Base-by-base conservation (phyloP, 495 filamentous ascomycete genomes). In the Haplographium delicatum region DNA sequence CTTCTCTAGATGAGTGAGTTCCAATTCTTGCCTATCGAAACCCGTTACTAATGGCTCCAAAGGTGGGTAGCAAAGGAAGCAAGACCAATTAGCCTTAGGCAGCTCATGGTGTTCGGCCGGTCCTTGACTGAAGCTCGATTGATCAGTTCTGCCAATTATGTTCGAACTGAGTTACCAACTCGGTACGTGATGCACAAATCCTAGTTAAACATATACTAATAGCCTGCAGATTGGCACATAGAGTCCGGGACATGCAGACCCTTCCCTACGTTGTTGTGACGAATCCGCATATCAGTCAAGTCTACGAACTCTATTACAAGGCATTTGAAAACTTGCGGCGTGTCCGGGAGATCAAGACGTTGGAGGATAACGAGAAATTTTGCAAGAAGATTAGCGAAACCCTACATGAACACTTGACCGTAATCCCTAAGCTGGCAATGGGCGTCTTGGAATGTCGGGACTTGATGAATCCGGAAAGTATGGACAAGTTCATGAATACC, bases 221-320 rank as follows among this genome's bases (percentile, higher is more conserved):
- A 34, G 10, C n/a, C 5, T 13, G 3, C 31, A 90, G 90, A 51
- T 76, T 96, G 49, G 86, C 91, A 22, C 94, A 99, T 60, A 85
- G 93, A 13, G 84, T 99, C 44, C 88, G 94, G 38, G 91, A 99
- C 62, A 97, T 99, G 76, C 94, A 99, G 69, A 90, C 85, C 48
- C 72, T 99, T 35, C 93, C 93, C 16, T 99, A 95, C 60, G 89
- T 94, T 10, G 91, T 96, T 26, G 86, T 97, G 15, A 89, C 89
- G n/a, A 99, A 99, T 61, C 81, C 81, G 9, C 87, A 97, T 62
- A 83, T 99, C 47, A 89, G 85, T 53, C 82, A 91, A 51, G 94
- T 97, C 11, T 97, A 97, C 70, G 91, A 97, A 62, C 74, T 96
- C 5, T 99, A 99, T 71, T 95, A 95, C 69, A 82, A 82, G 56